phyloP scores from a whole-genome alignment of 768 basidiomycete genomes.

The Pisolithus albus region DNA sequence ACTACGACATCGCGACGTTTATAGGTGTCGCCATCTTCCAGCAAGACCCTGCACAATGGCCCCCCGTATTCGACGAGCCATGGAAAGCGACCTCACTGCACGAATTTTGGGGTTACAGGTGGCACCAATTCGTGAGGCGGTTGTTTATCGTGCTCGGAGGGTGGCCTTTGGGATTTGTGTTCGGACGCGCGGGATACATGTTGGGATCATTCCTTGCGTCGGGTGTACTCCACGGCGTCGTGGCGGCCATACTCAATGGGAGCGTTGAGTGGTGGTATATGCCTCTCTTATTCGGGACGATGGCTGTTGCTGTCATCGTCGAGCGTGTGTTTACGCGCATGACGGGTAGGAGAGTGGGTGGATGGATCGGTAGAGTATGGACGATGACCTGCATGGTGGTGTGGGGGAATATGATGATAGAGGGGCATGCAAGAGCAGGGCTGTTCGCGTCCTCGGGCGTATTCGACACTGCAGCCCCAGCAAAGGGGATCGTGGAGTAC shows the following conservation, averaged over 20 bases:
- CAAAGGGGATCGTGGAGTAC: slow-evolving; percentile 6
- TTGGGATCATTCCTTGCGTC: slow-evolving; percentile 54
- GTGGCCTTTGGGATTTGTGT: slow-evolving; percentile 25
- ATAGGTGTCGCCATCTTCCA: slow-evolving; percentile 20
- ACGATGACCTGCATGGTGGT: slow-evolving; percentile 22
- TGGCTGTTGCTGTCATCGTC: slow-evolving; percentile 44
- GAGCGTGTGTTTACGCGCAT: slow-evolving; percentile 29
- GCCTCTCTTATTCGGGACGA: slow-evolving; percentile 47
- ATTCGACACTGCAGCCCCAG: slow-evolving; percentile 5
- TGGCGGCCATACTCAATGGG: slow-evolving; percentile 43
- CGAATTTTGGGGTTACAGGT: slow-evolving; percentile 33
- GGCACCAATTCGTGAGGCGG: slow-evolving; percentile 33
- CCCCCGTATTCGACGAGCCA: slow-evolving; percentile 27
- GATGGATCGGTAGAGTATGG: slow-evolving; percentile 30
- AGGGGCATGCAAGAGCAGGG: slow-evolving; percentile 13
- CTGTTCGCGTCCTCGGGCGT: slow-evolving; percentile 6
- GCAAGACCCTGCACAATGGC: slow-evolving; percentile 26
- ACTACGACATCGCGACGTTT: slow-evolving; percentile 19
- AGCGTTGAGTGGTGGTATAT: slow-evolving; percentile 38
- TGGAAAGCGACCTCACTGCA: slow-evolving; percentile 31
- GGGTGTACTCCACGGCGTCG: slow-evolving; percentile 47
- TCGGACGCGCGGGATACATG: slow-evolving; percentile 43
- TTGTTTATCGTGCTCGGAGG: slow-evolving; percentile 27
- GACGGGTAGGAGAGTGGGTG: slow-evolving; percentile 24
- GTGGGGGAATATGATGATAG: slow-evolving; percentile 20